phyloP scores from a whole-genome alignment of 2,329 filamentous ascomycete species.

The Aspergillus carbonarius region DNA sequence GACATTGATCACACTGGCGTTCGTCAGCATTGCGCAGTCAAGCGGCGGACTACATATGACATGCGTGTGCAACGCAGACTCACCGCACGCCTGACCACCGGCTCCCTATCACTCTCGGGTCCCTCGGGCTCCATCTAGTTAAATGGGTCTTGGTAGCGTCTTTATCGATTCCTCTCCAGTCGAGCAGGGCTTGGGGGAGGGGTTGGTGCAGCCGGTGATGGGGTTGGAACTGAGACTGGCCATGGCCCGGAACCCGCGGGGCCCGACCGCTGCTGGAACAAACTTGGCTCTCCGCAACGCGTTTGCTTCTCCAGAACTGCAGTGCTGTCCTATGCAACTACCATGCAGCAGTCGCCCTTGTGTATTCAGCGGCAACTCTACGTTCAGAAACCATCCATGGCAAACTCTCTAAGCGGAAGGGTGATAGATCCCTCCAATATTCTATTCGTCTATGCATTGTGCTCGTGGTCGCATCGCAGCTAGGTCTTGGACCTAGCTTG shows the following conservation, averaged over 20 bases:
- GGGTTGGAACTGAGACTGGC: not conserved
- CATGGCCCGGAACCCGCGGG: constrained; percentile 18
- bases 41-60: not conserved
- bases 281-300: not conserved
- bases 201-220: not conserved
- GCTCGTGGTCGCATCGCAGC: constrained; percentile 3
- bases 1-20: constrained; percentile 37
- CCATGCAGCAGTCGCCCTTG: not conserved
- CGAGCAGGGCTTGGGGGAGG: not conserved
- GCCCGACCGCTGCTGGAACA: constrained; percentile 7
- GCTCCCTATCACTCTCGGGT: constrained; percentile 28
- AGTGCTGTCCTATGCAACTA: not conserved
- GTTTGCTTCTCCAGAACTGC: not conserved
- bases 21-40: constrained; percentile 5
- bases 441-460: not conserved
- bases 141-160: not conserved
- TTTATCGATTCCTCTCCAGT: not conserved
- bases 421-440: not conserved
- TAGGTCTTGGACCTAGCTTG: not conserved
- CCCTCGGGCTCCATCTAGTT: constrained; percentile 31
- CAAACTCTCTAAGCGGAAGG: too few relatives aligned
- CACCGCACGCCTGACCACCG: constrained; percentile 31
- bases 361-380: not conserved
- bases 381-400: too few relatives aligned
- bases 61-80: constrained; percentile 18